Percentiles rank a stretch among this genome's conserved stretches.
Evolutionary conservation across 208 protist species (phyloP).

Genomic region (Trypanosoma mega): DNA sequence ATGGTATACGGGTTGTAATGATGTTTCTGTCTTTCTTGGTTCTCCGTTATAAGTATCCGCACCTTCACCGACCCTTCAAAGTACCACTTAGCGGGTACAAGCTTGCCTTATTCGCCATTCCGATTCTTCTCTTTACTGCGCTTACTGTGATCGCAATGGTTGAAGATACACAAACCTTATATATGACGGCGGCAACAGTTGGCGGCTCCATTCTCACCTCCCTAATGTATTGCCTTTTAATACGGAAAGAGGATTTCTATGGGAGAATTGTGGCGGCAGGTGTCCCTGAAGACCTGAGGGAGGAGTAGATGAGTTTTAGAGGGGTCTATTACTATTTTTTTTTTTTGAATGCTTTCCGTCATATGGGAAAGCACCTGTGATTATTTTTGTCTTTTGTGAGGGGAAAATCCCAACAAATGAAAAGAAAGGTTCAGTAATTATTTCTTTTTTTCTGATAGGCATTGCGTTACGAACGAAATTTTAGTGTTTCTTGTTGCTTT

Average conservation of each 20-base stretch:
- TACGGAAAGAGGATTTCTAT: slow-evolving; percentile 50
- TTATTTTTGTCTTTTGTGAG: too few species aligned
- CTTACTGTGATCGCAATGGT: slow-evolving; percentile 50
- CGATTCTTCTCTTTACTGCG: slow-evolving; percentile 37
- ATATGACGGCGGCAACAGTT: slow-evolving; percentile 40
- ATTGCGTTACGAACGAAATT: too few species aligned
- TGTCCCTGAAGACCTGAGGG: background rate
- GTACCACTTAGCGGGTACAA: slow-evolving; percentile 48
- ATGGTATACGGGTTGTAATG: slow-evolving; percentile 57
- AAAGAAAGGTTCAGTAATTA: too few species aligned
- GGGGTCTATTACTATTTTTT: slow-evolving; percentile 7
- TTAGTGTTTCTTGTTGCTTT: too few species aligned
- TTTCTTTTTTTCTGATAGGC: too few species aligned
- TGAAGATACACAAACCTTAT: slow-evolving; percentile 35
- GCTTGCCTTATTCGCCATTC: slow-evolving; percentile 40
- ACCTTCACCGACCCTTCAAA: slow-evolving; percentile 58
- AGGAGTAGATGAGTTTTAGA: background rate
- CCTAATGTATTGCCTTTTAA: slow-evolving; percentile 45
- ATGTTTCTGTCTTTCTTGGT: slow-evolving; percentile 65
- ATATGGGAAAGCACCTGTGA: too few species aligned
- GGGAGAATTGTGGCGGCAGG: slow-evolving; percentile 63
- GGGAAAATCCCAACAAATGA: too few species aligned
- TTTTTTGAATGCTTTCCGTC: too few species aligned
- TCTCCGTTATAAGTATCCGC: slow-evolving; percentile 58
- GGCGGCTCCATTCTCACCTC: slow-evolving; percentile 29